Percentiles rank a stretch among this genome's conserved stretches.
Evolutionary conservation across 164 flowering plant genomes (phyloP).

Genomic region (Macadamia tetraphylla): DNA sequence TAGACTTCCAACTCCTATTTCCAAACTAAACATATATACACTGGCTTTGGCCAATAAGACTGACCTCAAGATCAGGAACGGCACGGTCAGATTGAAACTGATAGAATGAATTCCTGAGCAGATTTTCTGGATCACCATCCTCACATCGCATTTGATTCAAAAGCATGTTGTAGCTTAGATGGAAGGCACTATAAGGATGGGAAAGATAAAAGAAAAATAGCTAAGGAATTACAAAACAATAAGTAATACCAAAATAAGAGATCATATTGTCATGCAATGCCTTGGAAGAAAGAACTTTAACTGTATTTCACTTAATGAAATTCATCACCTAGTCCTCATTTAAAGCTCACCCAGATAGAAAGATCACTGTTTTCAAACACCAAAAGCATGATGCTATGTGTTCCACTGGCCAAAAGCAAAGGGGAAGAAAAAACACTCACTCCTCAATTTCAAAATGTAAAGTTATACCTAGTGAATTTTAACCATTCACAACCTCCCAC

Average conservation of each 20-base stretch:
- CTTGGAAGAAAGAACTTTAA: background rate
- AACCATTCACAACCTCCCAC: too few relatives aligned
- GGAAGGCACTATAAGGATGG: conserved; percentile 74
- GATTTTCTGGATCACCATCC: conserved; percentile 89
- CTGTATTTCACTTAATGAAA: background rate
- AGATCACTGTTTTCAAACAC: too few relatives aligned
- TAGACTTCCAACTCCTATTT: background rate
- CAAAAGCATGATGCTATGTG: too few relatives aligned
- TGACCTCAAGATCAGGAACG: conserved; percentile 89
- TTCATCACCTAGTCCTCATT: background rate
- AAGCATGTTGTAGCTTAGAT: conserved; percentile 96
- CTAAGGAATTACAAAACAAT: background rate
- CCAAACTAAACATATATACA: background rate
- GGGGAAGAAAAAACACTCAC: too few relatives aligned
- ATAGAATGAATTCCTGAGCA: conserved; percentile 91
- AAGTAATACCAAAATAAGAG: background rate
- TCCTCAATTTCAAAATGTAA: too few relatives aligned
- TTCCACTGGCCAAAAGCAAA: too few relatives aligned
- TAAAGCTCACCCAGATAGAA: background rate
- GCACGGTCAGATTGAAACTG: conserved; percentile 97
- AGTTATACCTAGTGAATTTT: too few relatives aligned
- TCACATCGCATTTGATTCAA: conserved; percentile 89
- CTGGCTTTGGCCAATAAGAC: conserved; percentile 15
- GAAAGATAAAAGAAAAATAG: conserved; percentile 4
- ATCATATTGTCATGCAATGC: background rate